Base-by-base conservation (phyloP, 139 green algal species). In the Coelastrella sp. region DNA sequence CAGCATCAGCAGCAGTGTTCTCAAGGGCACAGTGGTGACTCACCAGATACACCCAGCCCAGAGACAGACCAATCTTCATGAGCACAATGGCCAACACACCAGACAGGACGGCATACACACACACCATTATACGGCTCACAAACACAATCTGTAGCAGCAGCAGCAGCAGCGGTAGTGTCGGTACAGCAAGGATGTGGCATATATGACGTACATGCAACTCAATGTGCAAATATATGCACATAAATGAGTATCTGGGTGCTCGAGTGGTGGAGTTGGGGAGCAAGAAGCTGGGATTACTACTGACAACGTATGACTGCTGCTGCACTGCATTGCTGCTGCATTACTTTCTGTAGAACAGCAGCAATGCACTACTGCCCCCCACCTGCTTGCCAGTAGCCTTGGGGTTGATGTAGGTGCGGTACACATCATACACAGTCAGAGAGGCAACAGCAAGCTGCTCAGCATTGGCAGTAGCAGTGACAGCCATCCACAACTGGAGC, bases 381-480 rank as follows among this genome's bases (percentile, higher is more conserved):
- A 64, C 53, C 53, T 64, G 62, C 75, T 91, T 84, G 78, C 93
- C 94, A 45, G 88, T 96, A 23, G 96, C 96, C 62, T 94, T 88
- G 59, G 85, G 79, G 85, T 96, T 96, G 89, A 96, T 90, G 91
- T 96, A 94, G 3, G 88, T 73, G 32, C 88, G 69, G 86, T 91
- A 94, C 48, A 94, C 86, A 48, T 94, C 96, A 73, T 98, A 98
- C 0, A 93, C 83, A 59, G 97, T 86, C 9, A 98, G 92, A 38
- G 95, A 96, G 7, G 92, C 93, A 1, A 98, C 95, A 19, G 95
- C 96, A 50, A 98, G 95, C 73, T 98, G 92, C 93, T 98, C 96
- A 4, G 96, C 90, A 62, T 90, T 96, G 45, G 91, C 96, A 43
- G 96, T 94, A 69, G 94, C 94, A 32, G 94, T 98, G 23, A 99